Evolutionary conservation across 73 alveolate species (phyloP).

Genomic region (Chromera velia): DNA sequence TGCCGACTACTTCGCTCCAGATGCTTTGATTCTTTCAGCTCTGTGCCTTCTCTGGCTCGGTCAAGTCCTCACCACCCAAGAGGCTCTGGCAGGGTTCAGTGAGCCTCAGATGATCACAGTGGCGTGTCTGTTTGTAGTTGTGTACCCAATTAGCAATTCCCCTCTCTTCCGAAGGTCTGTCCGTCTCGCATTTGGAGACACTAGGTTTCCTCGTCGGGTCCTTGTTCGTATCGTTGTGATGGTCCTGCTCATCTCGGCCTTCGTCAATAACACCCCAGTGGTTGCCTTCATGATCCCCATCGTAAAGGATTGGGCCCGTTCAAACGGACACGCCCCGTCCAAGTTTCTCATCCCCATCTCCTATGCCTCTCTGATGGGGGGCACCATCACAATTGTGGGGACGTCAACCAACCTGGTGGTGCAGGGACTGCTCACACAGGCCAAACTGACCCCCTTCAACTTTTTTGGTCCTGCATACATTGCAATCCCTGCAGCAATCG

Average conservation of each 20-base stretch:
- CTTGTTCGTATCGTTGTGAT: neutral
- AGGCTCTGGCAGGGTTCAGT: neutral
- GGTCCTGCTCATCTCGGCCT: constrained; percentile 9
- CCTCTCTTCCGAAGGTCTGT: neutral
- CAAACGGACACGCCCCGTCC: constrained; percentile 6
- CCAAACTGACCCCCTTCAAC: constrained; percentile 9
- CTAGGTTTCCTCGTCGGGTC: neutral
- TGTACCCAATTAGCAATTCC: neutral
- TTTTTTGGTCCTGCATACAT: constrained; percentile 24
- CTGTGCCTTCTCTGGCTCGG: neutral
- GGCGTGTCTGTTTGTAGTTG: neutral
- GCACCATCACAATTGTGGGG: constrained; percentile 26
- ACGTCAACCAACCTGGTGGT: constrained; percentile 28
- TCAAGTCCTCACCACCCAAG: neutral
- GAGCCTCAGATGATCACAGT: neutral
- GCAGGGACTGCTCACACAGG: constrained; percentile 16
- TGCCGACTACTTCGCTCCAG: neutral
- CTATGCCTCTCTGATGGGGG: constrained; percentile 41
- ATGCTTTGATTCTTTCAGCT: neutral
- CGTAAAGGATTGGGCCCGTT: constrained; percentile 38
- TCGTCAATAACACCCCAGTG: constrained; percentile 33
- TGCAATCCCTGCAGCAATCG: constrained; percentile 17
- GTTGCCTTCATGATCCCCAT: constrained; percentile 36
- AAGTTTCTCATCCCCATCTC: constrained; percentile 28
- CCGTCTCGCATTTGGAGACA: neutral